These are phyloP conservation scores for Suhomyces sp. DNA, from an alignment of 805 yeast species.

Conservation along the genomic window DNA sequence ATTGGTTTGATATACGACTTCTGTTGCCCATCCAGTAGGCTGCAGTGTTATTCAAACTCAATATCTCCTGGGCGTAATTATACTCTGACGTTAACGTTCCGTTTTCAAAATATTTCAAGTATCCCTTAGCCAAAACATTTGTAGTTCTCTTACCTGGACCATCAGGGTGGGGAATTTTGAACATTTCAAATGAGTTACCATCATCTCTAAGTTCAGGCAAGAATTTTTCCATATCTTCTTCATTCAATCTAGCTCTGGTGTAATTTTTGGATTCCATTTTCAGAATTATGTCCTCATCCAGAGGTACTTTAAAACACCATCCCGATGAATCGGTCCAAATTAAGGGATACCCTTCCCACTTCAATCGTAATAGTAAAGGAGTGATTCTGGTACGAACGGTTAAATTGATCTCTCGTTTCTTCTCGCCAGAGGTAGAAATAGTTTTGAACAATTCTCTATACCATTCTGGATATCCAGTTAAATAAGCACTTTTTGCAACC, in stretches of 20 bases:
- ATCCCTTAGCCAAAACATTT: constrained; percentile 73
- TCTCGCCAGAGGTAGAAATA: constrained; percentile 18
- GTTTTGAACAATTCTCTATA: constrained; percentile 58
- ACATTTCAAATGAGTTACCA: constrained; percentile 35
- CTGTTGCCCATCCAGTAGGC: constrained; percentile 94
- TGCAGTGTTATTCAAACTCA: constrained; percentile 73
- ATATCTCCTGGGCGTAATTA: constrained; percentile 71
- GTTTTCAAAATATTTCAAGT: constrained; percentile 67
- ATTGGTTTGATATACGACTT: constrained; percentile 78
- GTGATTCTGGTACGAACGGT: constrained; percentile 74
- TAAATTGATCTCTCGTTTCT: constrained; percentile 48
- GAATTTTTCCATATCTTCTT: constrained; percentile 27
- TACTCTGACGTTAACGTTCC: constrained; percentile 71
- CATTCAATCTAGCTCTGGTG: constrained; percentile 25
- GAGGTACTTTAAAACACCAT: constrained; percentile 80
- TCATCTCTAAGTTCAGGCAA: constrained; percentile 23
- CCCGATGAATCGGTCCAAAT: constrained; percentile 78
- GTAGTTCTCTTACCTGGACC: constrained; percentile 77
- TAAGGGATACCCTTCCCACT: constrained; percentile 85
- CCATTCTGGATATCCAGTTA: constrained; percentile 96
- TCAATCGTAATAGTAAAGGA: constrained; percentile 70
- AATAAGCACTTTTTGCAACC: constrained; percentile 64
- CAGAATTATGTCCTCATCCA: constrained; percentile 26
- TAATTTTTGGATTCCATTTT: constrained; percentile 41
- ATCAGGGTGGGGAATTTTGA: constrained; percentile 85